phyloP scores from a whole-genome alignment of 1,284 basidiomycete species.

The Sanghuangporus baumii region DNA sequence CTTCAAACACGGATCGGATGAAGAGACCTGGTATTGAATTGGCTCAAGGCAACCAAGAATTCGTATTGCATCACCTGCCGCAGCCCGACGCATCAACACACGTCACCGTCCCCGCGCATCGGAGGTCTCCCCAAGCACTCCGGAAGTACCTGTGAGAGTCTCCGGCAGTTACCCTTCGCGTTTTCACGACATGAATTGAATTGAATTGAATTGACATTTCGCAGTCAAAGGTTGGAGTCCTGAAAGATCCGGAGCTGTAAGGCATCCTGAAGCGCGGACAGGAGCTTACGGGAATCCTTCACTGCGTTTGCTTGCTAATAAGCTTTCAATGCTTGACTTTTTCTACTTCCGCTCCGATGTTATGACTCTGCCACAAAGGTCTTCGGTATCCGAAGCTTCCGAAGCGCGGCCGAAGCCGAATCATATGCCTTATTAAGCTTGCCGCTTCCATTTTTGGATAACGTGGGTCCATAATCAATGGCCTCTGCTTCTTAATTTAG shows the following conservation, averaged over 20 bases:
- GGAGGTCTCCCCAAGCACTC: too few species aligned
- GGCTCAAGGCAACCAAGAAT: too few species aligned
- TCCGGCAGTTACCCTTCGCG: too few species aligned
- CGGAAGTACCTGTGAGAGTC: too few species aligned
- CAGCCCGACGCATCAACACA: too few species aligned
- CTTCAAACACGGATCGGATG: not conserved
- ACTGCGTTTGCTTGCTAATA: not conserved
- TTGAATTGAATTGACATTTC: too few species aligned
- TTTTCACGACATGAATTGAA: too few species aligned
- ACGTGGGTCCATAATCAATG: not conserved
- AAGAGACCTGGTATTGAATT: not conserved
- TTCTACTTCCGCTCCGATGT: not conserved
- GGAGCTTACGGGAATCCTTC: not conserved
- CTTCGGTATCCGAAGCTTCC: not conserved
- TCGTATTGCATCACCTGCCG: too few species aligned
- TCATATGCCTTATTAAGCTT: not conserved
- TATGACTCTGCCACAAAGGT: not conserved
- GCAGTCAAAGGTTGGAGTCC: not conserved
- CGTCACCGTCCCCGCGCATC: too few species aligned
- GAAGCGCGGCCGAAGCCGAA: not conserved
- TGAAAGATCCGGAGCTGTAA: not conserved
- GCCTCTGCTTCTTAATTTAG: not conserved
- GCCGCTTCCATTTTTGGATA: not conserved
- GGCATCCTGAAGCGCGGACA: not conserved
- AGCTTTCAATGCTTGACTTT: not conserved